A percentile compares a stretch with the other conserved stretches of the same genome.
phyloP scores from a whole-genome alignment of 2,329 filamentous ascomycete genomes.

The Trichoderma guizhouense region DNA sequence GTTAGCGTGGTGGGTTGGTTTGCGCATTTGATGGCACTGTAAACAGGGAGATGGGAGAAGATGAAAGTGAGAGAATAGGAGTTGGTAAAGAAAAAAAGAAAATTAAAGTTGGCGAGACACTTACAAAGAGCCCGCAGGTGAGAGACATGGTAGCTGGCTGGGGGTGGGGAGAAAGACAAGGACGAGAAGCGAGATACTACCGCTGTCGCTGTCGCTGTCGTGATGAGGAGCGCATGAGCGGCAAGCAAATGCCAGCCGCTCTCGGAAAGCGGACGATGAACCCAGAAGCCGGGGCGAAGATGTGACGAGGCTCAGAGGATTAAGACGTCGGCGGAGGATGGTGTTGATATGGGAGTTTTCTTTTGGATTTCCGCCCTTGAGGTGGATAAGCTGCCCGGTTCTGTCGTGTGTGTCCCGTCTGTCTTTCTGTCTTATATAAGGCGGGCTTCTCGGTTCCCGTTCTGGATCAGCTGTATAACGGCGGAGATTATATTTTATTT shows the following conservation, averaged over 20 bases:
- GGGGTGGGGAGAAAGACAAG: not conserved
- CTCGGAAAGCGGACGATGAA: not conserved
- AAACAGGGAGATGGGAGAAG: not conserved
- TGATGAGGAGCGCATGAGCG: conserved; percentile 6
- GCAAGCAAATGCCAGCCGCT: conserved; percentile 13
- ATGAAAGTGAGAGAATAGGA: not conserved
- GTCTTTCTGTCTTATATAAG: not conserved
- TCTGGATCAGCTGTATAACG: not conserved
- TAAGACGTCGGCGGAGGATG: not conserved
- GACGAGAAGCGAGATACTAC: not conserved
- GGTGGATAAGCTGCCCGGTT: not conserved
- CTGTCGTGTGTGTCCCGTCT: not conserved
- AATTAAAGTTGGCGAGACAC: not conserved
- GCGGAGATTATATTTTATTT: not conserved
- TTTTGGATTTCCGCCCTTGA: not conserved
- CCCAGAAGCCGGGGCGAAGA: not conserved
- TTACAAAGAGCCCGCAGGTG: conserved; percentile 27
- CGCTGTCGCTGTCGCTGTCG: not conserved
- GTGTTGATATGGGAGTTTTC: not conserved
- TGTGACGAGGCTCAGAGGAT: not conserved
- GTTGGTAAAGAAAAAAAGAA: not conserved
- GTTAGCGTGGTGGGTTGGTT: conserved; percentile 4
- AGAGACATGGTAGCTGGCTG: conserved; percentile 22
- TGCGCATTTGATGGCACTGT: not conserved
- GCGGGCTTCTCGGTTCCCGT: not conserved